Percentiles rank a stretch among this genome's conserved stretches.
Conservation (phyloP, 2,329 filamentous ascomycete species). For the Bipolaris gigantea region DNA sequence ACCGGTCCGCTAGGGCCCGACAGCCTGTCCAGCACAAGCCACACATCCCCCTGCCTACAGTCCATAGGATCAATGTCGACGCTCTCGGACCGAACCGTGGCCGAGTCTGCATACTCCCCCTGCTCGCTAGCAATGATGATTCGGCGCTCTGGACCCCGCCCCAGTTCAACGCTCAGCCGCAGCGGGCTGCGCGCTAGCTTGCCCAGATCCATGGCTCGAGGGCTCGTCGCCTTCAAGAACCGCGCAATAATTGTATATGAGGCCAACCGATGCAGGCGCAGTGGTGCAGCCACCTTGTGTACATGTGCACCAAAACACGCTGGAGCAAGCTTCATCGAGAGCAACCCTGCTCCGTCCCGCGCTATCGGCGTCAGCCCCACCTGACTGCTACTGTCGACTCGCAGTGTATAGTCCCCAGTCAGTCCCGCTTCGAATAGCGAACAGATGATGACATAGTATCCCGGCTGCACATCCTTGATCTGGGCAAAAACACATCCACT, state of each 20-base stretch:
- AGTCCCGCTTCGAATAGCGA: constrained; percentile 88
- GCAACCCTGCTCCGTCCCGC: constrained; percentile 72
- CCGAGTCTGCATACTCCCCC: constrained; percentile 74
- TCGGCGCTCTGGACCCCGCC: constrained; percentile 68
- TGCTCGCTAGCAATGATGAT: constrained; percentile 67
- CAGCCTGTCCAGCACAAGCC: constrained; percentile 81
- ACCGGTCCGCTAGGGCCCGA: constrained; percentile 56
- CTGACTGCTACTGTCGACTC: constrained; percentile 66
- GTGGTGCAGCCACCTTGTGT: constrained; percentile 57
- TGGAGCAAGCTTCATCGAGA: constrained; percentile 62
- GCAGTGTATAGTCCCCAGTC: constrained; percentile 71
- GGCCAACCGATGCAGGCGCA: constrained; percentile 60
- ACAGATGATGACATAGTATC: constrained; percentile 83
- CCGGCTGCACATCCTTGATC: constrained; percentile 62
- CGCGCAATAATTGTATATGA: constrained; percentile 61
- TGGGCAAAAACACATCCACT: constrained; percentile 75
- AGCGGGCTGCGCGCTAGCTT: constrained; percentile 54
- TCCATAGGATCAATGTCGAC: constrained; percentile 72
- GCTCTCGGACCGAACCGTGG: constrained; percentile 67
- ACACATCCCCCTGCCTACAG: constrained; percentile 61
- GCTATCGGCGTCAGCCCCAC: constrained; percentile 64
- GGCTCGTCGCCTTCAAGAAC: constrained; percentile 42
- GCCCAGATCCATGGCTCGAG: constrained; percentile 31
- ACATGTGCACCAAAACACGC: constrained; percentile 54
- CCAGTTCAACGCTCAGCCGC: constrained; percentile 71